Evolutionary conservation across 2,329 filamentous ascomycete genomes (phyloP), one percentile per base, ranked within the genome.

Genomic region (Diaporthe capsici): DNA sequence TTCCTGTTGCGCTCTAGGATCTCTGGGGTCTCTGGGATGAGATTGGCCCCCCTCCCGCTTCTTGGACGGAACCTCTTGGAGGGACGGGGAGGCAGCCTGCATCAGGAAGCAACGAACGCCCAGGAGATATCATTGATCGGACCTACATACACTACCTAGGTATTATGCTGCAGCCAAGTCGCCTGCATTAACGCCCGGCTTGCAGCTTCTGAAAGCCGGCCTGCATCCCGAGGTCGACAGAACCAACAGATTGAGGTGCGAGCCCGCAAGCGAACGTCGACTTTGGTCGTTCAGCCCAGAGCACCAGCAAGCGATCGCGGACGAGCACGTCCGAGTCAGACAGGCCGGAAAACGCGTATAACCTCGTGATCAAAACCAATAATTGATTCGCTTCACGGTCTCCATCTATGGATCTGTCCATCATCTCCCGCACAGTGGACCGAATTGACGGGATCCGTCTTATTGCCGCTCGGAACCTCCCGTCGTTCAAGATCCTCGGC

Each of bases 1-100:
- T 70, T 55, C 65, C 65, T 70, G 49, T 55, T 70, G 34, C 15
- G 65, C 17, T 42, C 65, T 70, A 70, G 65, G 65, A 70, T 31
- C 15, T 17, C 15, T 39, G 65, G 49, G 34, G 10, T 70, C 37
- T 42, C 13, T 61, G 25, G n/a, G 34, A 42, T 13, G 20, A 37
- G 44, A n/a, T 42, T 53, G 65, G 31, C 10, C 47, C 44, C 31
- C 47, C 65, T 37, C 25, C 42, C 42, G 20, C 25, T 31, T 25
- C 44, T 67, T 49, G 61, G 61, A 37, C 63, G 22, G 47, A 22
- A 22, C 47, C 7, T 53, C 31, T 28, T 55, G n/a, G n/a, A 42
- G 34, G 49, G 28, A 10, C 22, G 47, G 47, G 13, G 47, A 28
- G n/a, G 47, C 13, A 68, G 13, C 44, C 49, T 68, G 47, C 34